phyloP scores from a whole-genome alignment of 2,329 filamentous ascomycete species.

The Apiospora pterosperma region DNA sequence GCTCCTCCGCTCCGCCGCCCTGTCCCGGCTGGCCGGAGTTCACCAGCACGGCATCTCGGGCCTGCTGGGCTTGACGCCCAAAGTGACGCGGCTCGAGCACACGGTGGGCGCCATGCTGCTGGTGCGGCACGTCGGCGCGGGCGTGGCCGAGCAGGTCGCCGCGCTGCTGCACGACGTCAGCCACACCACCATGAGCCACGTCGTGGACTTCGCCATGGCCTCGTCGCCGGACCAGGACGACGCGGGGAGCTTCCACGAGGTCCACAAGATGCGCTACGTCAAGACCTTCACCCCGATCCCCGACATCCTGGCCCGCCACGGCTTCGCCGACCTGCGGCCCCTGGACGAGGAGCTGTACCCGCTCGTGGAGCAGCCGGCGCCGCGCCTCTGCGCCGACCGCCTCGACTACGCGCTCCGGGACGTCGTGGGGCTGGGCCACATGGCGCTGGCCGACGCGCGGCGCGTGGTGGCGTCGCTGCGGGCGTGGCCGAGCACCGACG shows the following conservation, averaged over 20 bases:
- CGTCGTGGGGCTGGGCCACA: slow-evolving; percentile 26
- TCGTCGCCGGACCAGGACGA: slow-evolving; percentile 26
- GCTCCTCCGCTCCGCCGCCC: slow-evolving; percentile 28
- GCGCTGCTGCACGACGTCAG: slow-evolving; percentile 36
- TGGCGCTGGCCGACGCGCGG: slow-evolving; percentile 26
- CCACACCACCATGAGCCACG: slow-evolving; percentile 37
- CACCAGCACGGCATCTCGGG: slow-evolving; percentile 34
- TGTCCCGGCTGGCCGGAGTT: slow-evolving; percentile 31
- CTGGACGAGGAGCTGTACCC: slow-evolving; percentile 35
- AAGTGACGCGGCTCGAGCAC: slow-evolving; percentile 35
- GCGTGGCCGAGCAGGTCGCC: slow-evolving; percentile 33
- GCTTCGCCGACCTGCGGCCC: slow-evolving; percentile 23
- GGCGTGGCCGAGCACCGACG: slow-evolving; percentile 24
- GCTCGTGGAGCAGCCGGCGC: slow-evolving; percentile 33
- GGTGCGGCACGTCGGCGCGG: slow-evolving; percentile 31
- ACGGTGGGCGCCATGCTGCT: slow-evolving; percentile 36
- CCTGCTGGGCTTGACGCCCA: slow-evolving; percentile 29
- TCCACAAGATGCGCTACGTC: slow-evolving; percentile 34
- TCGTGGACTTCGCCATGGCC: slow-evolving; percentile 34
- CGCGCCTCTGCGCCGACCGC: slow-evolving; percentile 36
- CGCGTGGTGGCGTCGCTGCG: slow-evolving; percentile 22
- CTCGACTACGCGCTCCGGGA: slow-evolving; percentile 37
- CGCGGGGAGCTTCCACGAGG: slow-evolving; percentile 36
- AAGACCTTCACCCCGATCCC: slow-evolving; percentile 27
- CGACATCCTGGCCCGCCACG: slow-evolving; percentile 28